phyloP scores from a whole-genome alignment of 1,284 basidiomycete species.

The Gomphus bonarii region DNA sequence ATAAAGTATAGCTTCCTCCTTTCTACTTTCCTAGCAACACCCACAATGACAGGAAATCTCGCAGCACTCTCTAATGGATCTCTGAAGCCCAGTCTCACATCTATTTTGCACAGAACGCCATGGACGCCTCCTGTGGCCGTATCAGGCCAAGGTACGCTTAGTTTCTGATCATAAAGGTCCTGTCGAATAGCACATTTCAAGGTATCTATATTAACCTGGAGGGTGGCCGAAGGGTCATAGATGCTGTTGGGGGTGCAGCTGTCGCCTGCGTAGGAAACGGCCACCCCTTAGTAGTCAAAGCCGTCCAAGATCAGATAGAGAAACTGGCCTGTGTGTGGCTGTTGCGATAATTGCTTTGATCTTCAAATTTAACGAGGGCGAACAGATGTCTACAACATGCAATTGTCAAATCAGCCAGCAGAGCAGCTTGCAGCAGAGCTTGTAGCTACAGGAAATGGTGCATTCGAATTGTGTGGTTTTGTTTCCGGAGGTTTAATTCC shows the following conservation, averaged over 20 bases:
- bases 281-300: constrained; percentile 58
- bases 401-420: constrained; percentile 66
- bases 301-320: constrained; percentile 69
- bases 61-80: not conserved
- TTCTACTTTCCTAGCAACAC: not conserved
- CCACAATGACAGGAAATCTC: not conserved
- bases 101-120: constrained; percentile 32
- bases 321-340: constrained; percentile 52
- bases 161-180: not conserved
- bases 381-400: constrained; percentile 74
- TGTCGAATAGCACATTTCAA: not conserved
- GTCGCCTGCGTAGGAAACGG: constrained; percentile 71
- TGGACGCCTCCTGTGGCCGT: constrained; percentile 61
- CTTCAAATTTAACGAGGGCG: not conserved
- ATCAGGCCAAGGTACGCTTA: constrained; percentile 35
- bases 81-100: constrained; percentile 6
- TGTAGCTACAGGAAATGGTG: constrained; percentile 54
- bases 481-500: constrained; percentile 51
- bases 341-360: not conserved
- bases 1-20: not conserved
- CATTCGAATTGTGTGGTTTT: constrained; percentile 59
- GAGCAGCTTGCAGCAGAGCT: constrained; percentile 63
- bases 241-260: constrained; percentile 77
- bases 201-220: constrained; percentile 59
- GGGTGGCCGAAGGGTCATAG: constrained; percentile 55